Base-by-base conservation (phyloP, 2,329 filamentous ascomycete species). In the Exophiala bonariae region DNA sequence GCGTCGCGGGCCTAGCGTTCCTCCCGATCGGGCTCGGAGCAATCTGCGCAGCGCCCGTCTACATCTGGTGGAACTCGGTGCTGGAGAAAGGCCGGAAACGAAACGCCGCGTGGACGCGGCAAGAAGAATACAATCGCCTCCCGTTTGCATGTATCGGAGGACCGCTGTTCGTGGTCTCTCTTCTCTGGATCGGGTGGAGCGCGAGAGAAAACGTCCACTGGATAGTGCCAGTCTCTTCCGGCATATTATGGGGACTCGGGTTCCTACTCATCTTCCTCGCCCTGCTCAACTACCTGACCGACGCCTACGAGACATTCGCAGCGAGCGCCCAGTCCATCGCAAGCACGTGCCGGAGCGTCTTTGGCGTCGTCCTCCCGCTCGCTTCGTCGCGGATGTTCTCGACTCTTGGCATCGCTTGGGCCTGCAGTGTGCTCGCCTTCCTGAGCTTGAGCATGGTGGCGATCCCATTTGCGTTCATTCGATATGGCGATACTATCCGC, bases 111-210 rank as follows among this genome's bases (percentile, higher is more conserved):
- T 90, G 86, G 84, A 72, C 80, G 0, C 68, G 69, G 19, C 78
- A 63, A 30, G 58, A 63, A 52, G 62, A 91, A 61, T 84, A 81
- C 61, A 78, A 83, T 4, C 80, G 87, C 1, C 73, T 92, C 0
- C 87, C 87, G 0, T 72, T 91, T 2, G 86, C 85, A 3, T 86
- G 81, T 60, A 58, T 88, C 14, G 86, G 85, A 1, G 85, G 86
- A 0, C 85, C 86, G 0, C 69, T 86, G 33, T 64, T 62, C 30
- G 63, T 66, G 5, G 52, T 66, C 77, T 82, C 1, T 74, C 80
- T 23, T 72, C 86, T 54, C 63, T 81, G 49, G 84, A 57, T 67
- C 7, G 64, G 64, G 8, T 66, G 64, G 63, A 66, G 59, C 34
- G 58, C 65, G n/a, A 59, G 60, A 44, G 32, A 42, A 11, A 44